Percentiles rank a stretch among this genome's conserved stretches.
phyloP scores from a whole-genome alignment of 208 protist genomes.

The Crithidia brevicula region DNA sequence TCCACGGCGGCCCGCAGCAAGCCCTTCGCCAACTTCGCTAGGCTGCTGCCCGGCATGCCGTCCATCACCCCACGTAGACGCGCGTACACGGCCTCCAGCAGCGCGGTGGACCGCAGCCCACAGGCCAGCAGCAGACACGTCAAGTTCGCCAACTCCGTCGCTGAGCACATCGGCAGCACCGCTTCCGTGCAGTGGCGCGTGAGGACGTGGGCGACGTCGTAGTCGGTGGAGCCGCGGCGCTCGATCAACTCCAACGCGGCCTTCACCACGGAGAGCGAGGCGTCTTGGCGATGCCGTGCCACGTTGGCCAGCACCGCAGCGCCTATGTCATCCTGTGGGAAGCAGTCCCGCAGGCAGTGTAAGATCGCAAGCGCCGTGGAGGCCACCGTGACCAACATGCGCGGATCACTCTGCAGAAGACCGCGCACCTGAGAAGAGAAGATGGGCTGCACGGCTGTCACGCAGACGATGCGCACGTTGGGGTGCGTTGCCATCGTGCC shows the following conservation, averaged over 20 bases:
- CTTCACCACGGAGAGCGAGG: conserved; percentile 45
- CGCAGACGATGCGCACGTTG: conserved; percentile 59
- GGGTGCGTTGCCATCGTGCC: conserved; percentile 39
- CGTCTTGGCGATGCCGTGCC: conserved; percentile 54
- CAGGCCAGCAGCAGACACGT: conserved; percentile 65
- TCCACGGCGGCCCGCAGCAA: conserved; percentile 63
- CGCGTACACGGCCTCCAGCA: conserved; percentile 44
- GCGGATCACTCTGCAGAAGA: conserved; percentile 72
- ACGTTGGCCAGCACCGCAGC: conserved; percentile 68
- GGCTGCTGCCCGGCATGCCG: conserved; percentile 35
- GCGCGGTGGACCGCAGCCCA: conserved; percentile 54
- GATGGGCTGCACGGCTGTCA: conserved; percentile 74
- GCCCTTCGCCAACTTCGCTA: conserved; percentile 48
- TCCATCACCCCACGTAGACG: conserved; percentile 41
- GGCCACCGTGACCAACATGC: conserved; percentile 53
- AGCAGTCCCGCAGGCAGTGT: conserved; percentile 71
- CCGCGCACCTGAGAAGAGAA: conserved; percentile 71
- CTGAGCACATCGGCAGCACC: conserved; percentile 52
- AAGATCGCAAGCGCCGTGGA: conserved; percentile 58
- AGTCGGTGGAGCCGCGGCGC: conserved; percentile 57
- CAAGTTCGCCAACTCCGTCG: conserved; percentile 51
- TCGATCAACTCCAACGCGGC: conserved; percentile 62
- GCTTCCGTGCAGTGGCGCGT: conserved; percentile 47
- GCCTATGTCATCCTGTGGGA: conserved; percentile 67
- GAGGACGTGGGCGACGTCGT: conserved; percentile 57